phyloP scores from a whole-genome alignment of 345 rosid species.

The Xanthoceras sorbifolium region DNA sequence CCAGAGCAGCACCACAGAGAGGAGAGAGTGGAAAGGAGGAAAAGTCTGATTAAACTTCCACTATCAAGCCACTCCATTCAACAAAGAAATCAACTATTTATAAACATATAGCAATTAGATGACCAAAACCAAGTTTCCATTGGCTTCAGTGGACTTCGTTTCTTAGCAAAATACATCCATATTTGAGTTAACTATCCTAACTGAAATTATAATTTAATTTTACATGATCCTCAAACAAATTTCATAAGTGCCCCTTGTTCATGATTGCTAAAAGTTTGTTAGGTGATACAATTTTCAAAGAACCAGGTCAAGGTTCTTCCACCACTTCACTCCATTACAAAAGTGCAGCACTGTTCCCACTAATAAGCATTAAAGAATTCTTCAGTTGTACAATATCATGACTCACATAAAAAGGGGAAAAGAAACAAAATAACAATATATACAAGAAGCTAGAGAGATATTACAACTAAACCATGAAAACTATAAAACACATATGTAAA shows the following conservation, averaged over 20 bases:
- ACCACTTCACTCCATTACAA: neutral
- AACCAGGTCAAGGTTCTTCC: neutral
- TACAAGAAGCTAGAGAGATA: neutral
- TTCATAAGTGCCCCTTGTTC: neutral
- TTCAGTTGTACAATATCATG: neutral
- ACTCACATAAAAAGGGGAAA: neutral
- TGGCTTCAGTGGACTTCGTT: neutral
- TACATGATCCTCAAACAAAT: no score
- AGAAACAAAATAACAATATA: neutral
- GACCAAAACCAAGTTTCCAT: neutral
- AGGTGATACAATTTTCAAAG: conserved; percentile 2
- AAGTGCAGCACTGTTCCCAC: neutral
- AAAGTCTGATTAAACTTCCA: neutral
- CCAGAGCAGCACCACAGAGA: neutral
- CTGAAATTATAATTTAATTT: neutral
- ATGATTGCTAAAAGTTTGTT: neutral
- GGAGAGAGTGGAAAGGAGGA: neutral
- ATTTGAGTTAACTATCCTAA: neutral
- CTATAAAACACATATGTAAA: neutral
- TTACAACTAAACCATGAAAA: neutral
- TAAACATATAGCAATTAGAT: neutral
- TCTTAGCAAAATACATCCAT: neutral
- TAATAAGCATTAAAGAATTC: neutral
- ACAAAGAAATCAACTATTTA: neutral
- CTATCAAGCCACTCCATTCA: conserved; percentile 3